Base-by-base conservation (phyloP, 1,139 yeast genomes). In the Blastobotrys serpentis region DNA sequence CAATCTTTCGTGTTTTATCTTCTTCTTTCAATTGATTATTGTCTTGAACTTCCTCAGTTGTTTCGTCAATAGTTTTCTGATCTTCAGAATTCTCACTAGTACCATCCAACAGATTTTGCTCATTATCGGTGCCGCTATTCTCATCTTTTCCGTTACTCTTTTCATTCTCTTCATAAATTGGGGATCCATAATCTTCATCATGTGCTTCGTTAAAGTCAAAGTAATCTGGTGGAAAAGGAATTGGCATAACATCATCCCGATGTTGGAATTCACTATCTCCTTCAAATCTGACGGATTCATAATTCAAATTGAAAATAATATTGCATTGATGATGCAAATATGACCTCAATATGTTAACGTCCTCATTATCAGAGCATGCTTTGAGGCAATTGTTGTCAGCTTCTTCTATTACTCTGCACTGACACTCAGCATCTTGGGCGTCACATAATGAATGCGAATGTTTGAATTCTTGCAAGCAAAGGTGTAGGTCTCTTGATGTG, bases 231-330 rank as follows among this genome's bases (percentile, higher is more conserved):
- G 58, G 57, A 22, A 51, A 49, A 2, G 59, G 60, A 37, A 55
- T 52, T 1, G 55, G 54, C 19, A 52, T 42, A 21, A 39, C 36
- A 33, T 56, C 55, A 42, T 60, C 63, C 10, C 57, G 54, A 47
- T 57, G 58, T 42, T 60, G 62, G 26, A 52, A 49, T 11, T 50
- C 52, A n/a, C 56, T 50, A 29, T 58, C 59, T n/a, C 61, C 61
- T 22, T 48, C 53, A 41, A 60, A 56, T 8, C 61, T 40, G 8
- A 55, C 54, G n/a, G 54, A 36, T 25, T 54, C 55, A 41, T 44
- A 38, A n/a, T 44, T 36, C 10, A 44, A 8, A 14, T 44, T 50
- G 32, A 40, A 17, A 17, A 50, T 42, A 23, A 45, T 34, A 23
- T 49, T 47, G 48, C 60, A 57, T 16, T 56, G 53, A 18, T 47